phyloP scores from a whole-genome alignment of 306 rosid species.

The Datisca glomerata region DNA sequence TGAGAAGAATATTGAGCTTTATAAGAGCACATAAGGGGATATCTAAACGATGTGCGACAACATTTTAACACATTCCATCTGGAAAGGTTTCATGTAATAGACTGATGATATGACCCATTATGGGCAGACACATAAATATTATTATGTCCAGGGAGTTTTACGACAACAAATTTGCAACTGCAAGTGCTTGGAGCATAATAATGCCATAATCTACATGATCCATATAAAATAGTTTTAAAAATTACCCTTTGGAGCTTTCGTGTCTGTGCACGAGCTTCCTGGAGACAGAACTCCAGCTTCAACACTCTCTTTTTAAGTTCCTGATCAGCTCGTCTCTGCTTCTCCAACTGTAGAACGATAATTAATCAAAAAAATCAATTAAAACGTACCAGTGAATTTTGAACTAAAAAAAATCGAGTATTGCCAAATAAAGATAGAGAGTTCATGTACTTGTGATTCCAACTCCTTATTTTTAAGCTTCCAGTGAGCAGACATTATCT shows the following conservation, averaged over 20 bases:
- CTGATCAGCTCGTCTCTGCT: conserved; percentile 87
- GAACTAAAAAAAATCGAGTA: neutral
- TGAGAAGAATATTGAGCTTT: too few relatives aligned
- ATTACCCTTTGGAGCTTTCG: conserved; percentile 93
- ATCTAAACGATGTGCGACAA: too few relatives aligned
- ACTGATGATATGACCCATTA: too few relatives aligned
- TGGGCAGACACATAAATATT: too few relatives aligned
- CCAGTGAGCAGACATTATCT: conserved; percentile 78
- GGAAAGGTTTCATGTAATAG: too few relatives aligned
- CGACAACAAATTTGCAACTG: too few relatives aligned
- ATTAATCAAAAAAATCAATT: conserved; percentile 7
- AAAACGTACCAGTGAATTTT: conserved; percentile 4
- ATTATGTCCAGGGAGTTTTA: too few relatives aligned
- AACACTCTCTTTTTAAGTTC: conserved; percentile 88
- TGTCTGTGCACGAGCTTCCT: conserved; percentile 93
- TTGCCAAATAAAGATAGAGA: neutral
- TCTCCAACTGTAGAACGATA: conserved; percentile 65
- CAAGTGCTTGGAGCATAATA: too few relatives aligned
- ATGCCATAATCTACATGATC: too few relatives aligned
- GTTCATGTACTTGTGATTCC: conserved; percentile 71
- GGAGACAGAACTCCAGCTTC: conserved; percentile 87
- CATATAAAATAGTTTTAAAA: too few relatives aligned
- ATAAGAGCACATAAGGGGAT: too few relatives aligned
- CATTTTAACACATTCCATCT: too few relatives aligned
- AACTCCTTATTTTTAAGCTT: conserved; percentile 81